These are phyloP conservation scores for Pseudogymnoascus pannorum DNA, from an alignment of 2,329 filamentous ascomycete genomes.

Conservation along the genomic window DNA sequence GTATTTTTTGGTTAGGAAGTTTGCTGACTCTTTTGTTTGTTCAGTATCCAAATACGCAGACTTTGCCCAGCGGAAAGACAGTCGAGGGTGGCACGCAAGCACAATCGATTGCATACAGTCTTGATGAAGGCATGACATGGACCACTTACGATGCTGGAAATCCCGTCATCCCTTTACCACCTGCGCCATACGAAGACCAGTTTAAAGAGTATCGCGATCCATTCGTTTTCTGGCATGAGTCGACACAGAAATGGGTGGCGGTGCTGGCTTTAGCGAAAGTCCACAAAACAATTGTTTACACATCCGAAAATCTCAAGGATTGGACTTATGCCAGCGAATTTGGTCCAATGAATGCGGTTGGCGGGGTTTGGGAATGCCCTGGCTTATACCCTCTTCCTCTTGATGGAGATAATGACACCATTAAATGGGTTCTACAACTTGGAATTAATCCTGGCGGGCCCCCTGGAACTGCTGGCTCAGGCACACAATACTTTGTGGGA, in stretches of 20 bases:
- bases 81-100: too few relatives aligned
- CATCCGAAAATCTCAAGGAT: slow-evolving; percentile 46
- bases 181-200: too few relatives aligned
- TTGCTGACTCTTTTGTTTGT: neutral
- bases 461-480: too few relatives aligned
- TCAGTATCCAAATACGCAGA: neutral
- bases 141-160: too few relatives aligned
- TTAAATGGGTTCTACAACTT: slow-evolving; percentile 20
- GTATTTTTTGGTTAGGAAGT: neutral
- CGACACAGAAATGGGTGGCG: slow-evolving; percentile 46
- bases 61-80: too few relatives aligned
- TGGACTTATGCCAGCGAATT: slow-evolving; percentile 43
- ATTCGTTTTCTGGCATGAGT: slow-evolving; percentile 50
- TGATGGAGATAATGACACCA: neutral
- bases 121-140: too few relatives aligned
- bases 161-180: too few relatives aligned
- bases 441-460: too few relatives aligned
- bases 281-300: slow-evolving; percentile 49
- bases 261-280: slow-evolving; percentile 44
- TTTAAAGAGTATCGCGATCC: slow-evolving; percentile 51
- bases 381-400: slow-evolving; percentile 16
- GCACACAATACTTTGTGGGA: too few relatives aligned
- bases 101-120: too few relatives aligned
- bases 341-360: slow-evolving; percentile 37
- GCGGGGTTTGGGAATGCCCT: slow-evolving; percentile 47